Conservation (phyloP, 345 rosid species). For the Dipteronia sinensis region DNA sequence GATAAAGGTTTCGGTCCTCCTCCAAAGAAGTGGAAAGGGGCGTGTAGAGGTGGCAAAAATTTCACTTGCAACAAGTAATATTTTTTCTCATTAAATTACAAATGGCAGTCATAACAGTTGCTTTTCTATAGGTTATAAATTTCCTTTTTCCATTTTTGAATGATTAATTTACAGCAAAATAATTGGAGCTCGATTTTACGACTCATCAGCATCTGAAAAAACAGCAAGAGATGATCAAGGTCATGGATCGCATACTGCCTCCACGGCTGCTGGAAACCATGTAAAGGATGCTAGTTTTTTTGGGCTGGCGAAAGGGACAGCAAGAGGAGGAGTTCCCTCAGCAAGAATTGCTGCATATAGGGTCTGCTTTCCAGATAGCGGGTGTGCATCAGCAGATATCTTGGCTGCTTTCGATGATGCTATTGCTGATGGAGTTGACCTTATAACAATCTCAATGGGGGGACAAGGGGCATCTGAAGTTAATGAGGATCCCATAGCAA, state of each 20-base stretch:
- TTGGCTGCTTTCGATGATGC: constrained; percentile 65
- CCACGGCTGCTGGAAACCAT: constrained; percentile 61
- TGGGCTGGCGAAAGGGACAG: constrained; percentile 52
- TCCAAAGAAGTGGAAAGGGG: constrained; percentile 54
- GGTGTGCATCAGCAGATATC: background rate
- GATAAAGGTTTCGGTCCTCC: constrained; percentile 53
- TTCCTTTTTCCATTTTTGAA: background rate
- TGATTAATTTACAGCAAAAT: constrained; percentile 35
- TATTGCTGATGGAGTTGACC: constrained; percentile 62
- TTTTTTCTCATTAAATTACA: background rate
- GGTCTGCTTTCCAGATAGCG: constrained; percentile 6
- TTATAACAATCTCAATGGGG: constrained; percentile 37
- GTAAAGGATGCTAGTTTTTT: constrained; percentile 39
- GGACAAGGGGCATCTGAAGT: rapidly evolving
- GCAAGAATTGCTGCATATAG: constrained; percentile 55
- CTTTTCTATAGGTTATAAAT: background rate
- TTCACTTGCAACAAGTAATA: constrained; percentile 62
- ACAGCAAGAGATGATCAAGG: constrained; percentile 31
- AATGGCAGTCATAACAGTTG: background rate
- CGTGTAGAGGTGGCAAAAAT: constrained; percentile 36
- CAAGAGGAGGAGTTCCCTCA: constrained; percentile 65
- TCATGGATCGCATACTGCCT: constrained; percentile 72
- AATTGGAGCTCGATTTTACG: constrained; percentile 45
- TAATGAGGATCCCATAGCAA: constrained; percentile 26
- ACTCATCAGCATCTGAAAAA: background rate